phyloP scores from a whole-genome alignment of 2,329 filamentous ascomycete genomes.

The Aschersonia sp. region DNA sequence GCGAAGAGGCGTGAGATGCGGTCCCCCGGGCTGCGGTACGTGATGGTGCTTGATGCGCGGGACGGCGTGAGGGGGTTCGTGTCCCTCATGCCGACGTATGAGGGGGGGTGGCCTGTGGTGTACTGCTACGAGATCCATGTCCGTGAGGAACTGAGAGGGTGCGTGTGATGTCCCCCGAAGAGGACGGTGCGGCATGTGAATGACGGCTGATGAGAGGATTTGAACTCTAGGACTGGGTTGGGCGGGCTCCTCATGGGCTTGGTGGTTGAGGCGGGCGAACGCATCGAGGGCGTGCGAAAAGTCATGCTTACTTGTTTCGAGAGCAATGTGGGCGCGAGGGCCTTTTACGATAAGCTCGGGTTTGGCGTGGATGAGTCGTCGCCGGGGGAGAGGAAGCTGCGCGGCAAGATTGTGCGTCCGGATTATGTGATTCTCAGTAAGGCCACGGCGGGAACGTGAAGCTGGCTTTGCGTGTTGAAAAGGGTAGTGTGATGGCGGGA shows the following conservation, averaged over 20 bases:
- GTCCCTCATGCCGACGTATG: conserved; percentile 59
- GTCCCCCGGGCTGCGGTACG: conserved; percentile 51
- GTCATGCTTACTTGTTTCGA: conserved; percentile 63
- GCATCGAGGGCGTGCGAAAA: conserved; percentile 43
- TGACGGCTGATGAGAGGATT: neutral
- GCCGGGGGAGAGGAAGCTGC: conserved; percentile 35
- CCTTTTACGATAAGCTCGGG: conserved; percentile 48
- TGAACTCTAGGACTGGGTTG: conserved; percentile 40
- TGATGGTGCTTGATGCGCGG: conserved; percentile 15
- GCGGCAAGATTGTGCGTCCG: conserved; percentile 35
- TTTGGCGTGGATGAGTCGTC: conserved; percentile 41
- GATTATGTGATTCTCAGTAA: conserved; percentile 47
- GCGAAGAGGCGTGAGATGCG: conserved; percentile 56
- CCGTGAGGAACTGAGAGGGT: conserved; percentile 37
- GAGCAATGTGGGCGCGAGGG: conserved; percentile 39
- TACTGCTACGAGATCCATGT: conserved; percentile 76
- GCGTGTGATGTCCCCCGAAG: conserved; percentile 9
- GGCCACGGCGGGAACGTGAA: neutral
- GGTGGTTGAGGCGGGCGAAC: conserved; percentile 35
- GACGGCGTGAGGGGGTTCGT: conserved; percentile 30
- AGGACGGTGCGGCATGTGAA: neutral
- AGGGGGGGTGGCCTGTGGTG: conserved; percentile 49
- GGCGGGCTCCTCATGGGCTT: conserved; percentile 44
- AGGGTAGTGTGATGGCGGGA: too few relatives aligned
- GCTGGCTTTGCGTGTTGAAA: too few relatives aligned